These are phyloP conservation scores for Xylariaceae sp. DNA, from an alignment of 2,329 filamentous ascomycete species.

Conservation along the genomic window DNA sequence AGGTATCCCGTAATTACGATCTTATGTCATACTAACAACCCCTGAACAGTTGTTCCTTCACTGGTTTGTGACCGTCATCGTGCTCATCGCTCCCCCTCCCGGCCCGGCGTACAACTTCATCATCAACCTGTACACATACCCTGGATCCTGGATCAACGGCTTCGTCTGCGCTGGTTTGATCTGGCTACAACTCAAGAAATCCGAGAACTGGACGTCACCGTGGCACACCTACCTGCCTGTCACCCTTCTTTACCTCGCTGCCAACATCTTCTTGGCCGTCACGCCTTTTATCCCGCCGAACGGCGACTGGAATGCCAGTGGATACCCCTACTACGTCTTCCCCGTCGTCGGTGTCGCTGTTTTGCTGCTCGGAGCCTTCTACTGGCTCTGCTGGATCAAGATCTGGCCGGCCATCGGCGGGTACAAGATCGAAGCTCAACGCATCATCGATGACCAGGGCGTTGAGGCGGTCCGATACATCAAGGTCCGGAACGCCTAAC, in stretches of 20 bases:
- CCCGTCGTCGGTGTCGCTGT: constrained; percentile 51
- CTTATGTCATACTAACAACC: constrained; percentile 1
- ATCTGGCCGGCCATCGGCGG: constrained; percentile 45
- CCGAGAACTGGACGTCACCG: constrained; percentile 48
- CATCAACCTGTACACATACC: constrained; percentile 51
- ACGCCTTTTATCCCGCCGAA: constrained; percentile 53
- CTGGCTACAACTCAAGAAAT: constrained; percentile 46
- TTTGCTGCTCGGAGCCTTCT: constrained; percentile 44
- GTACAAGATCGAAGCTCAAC: constrained; percentile 44
- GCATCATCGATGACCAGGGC: constrained; percentile 36
- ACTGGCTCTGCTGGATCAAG: constrained; percentile 51
- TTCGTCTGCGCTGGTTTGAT: constrained; percentile 48
- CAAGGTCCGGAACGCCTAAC: constrained; percentile 27
- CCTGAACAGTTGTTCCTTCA: constrained; percentile 51
- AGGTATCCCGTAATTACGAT: no score
- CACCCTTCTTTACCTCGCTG: constrained; percentile 43
- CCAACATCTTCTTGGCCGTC: constrained; percentile 48
- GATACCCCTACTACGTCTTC: constrained; percentile 53
- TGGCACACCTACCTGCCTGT: constrained; percentile 48
- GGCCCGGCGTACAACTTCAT: constrained; percentile 66
- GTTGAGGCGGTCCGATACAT: constrained; percentile 29
- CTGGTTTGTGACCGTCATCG: constrained; percentile 59
- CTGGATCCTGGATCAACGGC: constrained; percentile 49
- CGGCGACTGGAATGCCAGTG: constrained; percentile 41
- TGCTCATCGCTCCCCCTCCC: constrained; percentile 61